These are phyloP conservation scores for Penicillium desertorum DNA, from an alignment of 495 filamentous ascomycete species.

Conservation along the genomic window DNA sequence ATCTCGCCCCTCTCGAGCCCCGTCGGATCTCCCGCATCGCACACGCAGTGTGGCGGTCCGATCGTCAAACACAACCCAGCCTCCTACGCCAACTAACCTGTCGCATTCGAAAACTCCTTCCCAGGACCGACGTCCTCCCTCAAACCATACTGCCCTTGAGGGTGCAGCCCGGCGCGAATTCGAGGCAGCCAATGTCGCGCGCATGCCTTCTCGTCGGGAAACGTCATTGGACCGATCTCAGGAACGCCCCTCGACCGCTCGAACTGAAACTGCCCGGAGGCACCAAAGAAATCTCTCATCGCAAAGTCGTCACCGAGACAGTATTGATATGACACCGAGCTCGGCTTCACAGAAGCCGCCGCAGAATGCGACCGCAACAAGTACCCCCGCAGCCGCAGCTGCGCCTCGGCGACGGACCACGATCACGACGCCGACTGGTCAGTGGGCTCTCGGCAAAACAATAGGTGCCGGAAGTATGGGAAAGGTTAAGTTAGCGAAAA, in stretches of 20 bases:
- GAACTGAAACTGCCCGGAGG: slow-evolving; percentile 49
- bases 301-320: slow-evolving; percentile 48
- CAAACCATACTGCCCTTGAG: slow-evolving; percentile 53
- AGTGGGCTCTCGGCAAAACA: slow-evolving; percentile 94
- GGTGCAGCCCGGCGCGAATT: slow-evolving; percentile 57
- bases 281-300: slow-evolving; percentile 49
- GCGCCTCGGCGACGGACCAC: slow-evolving; percentile 72
- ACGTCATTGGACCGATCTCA: slow-evolving; percentile 52
- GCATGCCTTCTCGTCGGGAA: slow-evolving; percentile 53
- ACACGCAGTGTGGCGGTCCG: slow-evolving; percentile 54
- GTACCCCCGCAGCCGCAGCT: slow-evolving; percentile 39
- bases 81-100: slow-evolving; percentile 35
- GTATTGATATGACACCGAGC: slow-evolving; percentile 55
- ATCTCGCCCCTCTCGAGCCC: slow-evolving; percentile 46
- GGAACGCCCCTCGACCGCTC: slow-evolving; percentile 48
- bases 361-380: slow-evolving; percentile 44
- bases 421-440: slow-evolving; percentile 76
- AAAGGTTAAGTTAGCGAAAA: slow-evolving; percentile 86
- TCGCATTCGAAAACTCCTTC: slow-evolving; percentile 53
- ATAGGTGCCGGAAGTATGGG: slow-evolving; percentile 98
- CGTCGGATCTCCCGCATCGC: slow-evolving; percentile 56
- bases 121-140: slow-evolving; percentile 49
- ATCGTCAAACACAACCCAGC: slow-evolving; percentile 40
- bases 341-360: slow-evolving; percentile 39
- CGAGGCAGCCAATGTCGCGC: slow-evolving; percentile 54